A percentile compares a stretch with the other conserved stretches of the same genome.
Evolutionary conservation across 2,329 filamentous ascomycete genomes (phyloP).

Genomic region (Colletotrichum destructivum): DNA sequence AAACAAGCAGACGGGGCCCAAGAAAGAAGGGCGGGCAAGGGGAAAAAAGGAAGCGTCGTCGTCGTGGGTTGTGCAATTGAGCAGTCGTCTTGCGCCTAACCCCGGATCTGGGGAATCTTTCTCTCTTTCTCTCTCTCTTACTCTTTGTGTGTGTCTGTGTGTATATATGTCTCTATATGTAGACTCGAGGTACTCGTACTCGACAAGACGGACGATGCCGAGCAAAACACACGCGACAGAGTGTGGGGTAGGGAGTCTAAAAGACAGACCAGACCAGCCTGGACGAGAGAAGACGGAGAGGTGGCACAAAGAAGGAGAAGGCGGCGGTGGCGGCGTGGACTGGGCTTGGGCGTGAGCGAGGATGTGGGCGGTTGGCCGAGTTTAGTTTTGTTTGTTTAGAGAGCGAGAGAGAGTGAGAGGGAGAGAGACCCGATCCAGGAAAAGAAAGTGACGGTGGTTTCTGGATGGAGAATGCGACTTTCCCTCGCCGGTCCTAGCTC

Average conservation of each 20-base stretch:
- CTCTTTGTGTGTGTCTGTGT: too few species aligned
- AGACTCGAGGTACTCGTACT: neutral
- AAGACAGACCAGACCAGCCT: slow-evolving; percentile 3
- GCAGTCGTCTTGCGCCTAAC: too few species aligned
- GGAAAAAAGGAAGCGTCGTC: neutral
- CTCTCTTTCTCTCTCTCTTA: too few species aligned
- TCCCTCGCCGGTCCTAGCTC: neutral
- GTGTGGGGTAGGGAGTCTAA: slow-evolving; percentile 31
- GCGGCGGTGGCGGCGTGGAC: slow-evolving; percentile 6
- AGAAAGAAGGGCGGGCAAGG: neutral
- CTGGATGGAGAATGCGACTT: neutral
- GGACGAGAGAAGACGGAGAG: neutral
- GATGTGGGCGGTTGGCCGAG: neutral
- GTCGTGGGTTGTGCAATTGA: neutral
- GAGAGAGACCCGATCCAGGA: too few species aligned
- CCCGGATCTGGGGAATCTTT: too few species aligned
- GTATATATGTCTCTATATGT: too few species aligned
- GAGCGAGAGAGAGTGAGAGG: neutral
- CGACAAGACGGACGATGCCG: neutral
- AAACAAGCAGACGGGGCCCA: slow-evolving; percentile 2
- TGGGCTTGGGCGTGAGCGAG: too few species aligned
- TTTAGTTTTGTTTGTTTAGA: neutral
- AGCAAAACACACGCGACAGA: slow-evolving; percentile 31
- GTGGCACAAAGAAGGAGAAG: slow-evolving; percentile 19
- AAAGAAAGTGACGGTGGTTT: neutral